A percentile compares a stretch with the other conserved stretches of the same genome.
Conservation (phyloP, 1,284 basidiomycete genomes). For the Phaffia rhodozyma region DNA sequence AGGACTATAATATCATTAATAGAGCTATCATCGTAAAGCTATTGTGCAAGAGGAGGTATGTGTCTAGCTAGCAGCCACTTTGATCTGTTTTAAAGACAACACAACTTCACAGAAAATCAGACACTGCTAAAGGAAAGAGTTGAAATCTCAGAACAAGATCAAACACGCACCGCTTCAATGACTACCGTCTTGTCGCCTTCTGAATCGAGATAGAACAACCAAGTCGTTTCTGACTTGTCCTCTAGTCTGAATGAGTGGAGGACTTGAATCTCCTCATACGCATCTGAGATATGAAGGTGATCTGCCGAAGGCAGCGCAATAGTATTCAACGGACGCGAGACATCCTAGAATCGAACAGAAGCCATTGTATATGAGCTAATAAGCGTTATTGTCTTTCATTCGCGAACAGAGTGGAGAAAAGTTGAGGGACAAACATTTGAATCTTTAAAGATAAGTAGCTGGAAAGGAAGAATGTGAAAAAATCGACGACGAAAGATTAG, state of each 20-base stretch:
- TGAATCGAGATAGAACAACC: slow-evolving; percentile 13
- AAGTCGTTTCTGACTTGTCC: background rate
- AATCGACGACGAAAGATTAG: slow-evolving; percentile 13
- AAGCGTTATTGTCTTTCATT: background rate
- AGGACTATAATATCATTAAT: too few relatives aligned
- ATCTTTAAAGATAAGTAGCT: slow-evolving; percentile 4
- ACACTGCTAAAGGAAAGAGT: too few relatives aligned
- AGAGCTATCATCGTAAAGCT: too few relatives aligned
- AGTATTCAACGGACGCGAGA: background rate
- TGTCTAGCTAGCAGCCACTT: too few relatives aligned
- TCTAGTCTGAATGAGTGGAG: slow-evolving; percentile 16
- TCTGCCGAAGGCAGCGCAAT: background rate
- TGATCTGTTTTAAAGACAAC: too few relatives aligned
- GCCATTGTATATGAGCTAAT: background rate
- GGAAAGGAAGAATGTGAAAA: slow-evolving; percentile 9
- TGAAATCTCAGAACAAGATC: too few relatives aligned
- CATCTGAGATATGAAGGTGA: background rate
- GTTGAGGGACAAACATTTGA: background rate
- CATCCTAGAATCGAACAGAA: background rate
- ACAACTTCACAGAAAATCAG: too few relatives aligned
- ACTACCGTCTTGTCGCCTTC: slow-evolving; percentile 16
- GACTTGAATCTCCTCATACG: slow-evolving; percentile 16
- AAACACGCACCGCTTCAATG: slow-evolving; percentile 1
- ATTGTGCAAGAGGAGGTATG: too few relatives aligned
- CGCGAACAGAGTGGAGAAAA: background rate